Conservation (phyloP, 2,329 filamentous ascomycete species). For the Akanthomyces lecanii region DNA sequence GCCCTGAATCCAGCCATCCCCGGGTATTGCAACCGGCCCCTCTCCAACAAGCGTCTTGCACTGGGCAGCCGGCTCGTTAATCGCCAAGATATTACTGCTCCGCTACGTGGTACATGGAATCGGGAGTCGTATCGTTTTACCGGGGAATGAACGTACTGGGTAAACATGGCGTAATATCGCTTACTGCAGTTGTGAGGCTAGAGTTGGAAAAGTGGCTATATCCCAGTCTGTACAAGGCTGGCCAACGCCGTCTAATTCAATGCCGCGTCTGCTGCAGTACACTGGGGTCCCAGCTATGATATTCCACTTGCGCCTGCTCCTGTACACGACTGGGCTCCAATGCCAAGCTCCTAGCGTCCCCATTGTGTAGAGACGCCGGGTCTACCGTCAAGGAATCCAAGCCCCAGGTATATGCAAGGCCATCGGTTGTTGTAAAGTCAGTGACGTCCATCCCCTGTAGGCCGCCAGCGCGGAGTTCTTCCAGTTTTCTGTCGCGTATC, state of each 20-base stretch:
- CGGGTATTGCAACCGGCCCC: too few relatives aligned
- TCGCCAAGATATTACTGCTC: too few relatives aligned
- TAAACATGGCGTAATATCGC: too few relatives aligned
- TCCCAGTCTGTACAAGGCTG: neutral
- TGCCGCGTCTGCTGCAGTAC: neutral
- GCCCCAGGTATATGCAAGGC: constrained; percentile 1
- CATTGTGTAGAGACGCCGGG: neutral
- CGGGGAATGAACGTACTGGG: too few relatives aligned
- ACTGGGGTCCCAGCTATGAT: neutral
- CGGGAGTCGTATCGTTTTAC: too few relatives aligned
- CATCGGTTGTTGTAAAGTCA: neutral
- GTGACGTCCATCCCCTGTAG: constrained; percentile 6
- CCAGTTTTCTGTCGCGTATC: neutral
- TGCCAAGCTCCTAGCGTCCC: neutral
- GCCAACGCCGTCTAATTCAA: neutral
- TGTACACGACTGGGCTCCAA: neutral
- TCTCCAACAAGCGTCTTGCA: too few relatives aligned
- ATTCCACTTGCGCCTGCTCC: neutral
- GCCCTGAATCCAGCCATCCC: too few relatives aligned
- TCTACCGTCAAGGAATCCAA: neutral
- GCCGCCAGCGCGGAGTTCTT: neutral
- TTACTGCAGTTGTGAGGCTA: too few relatives aligned
- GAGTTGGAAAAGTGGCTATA: too few relatives aligned
- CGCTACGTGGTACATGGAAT: too few relatives aligned
- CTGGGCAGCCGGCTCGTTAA: too few relatives aligned